Evolutionary conservation across 805 yeast genomes (phyloP), one percentile per base, ranked within the genome.

Genomic region (Nematodospora valgi): DNA sequence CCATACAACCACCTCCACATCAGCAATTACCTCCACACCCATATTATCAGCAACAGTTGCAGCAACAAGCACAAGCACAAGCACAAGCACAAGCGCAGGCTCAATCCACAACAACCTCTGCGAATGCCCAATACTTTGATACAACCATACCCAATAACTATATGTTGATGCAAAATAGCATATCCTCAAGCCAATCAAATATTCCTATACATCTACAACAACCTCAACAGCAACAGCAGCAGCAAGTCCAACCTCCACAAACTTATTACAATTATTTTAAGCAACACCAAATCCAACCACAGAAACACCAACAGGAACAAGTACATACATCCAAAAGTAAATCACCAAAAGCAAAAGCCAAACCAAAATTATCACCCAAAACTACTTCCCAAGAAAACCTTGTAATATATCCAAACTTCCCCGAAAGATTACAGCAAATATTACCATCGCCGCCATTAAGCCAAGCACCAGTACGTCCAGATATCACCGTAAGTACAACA

Each of bases 391-490:
- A 24, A 32, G 25, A 13, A 34, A 30, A 20, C 32, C 19, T 30
- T 23, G 45, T 47, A 18, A 44, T 51, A 5, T 51, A 47, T 31
- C 36, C 51, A 14, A 44, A 46, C 33, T 54, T 51, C 35, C 46
- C 54, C 8, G 58, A 54, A 32, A 41, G 60, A 17, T 46, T 59
- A 23, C 62, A 56, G 36, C 51, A 43, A 21, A 41, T 56, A 13
- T 49, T 76, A 33, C 74, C 78, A 4, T 54, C 51, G n/a, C 79
- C 80, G 1, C 82, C 81, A 1, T 51, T 76, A 18, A 44, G 64
- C 2, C 52, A 62, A 15, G 64, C 66, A 0, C 62, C 70, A 4
- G 54, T 68, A 1, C 59, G 72, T 23, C 72, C 74, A 0, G 70
- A 68, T 16, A 59, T 72, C 4, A 48, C 64, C 21, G 55, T 59